These are phyloP conservation scores for Ascomycota sp. DNA, from an alignment of 2,329 filamentous ascomycete genomes.

Conservation along the genomic window DNA sequence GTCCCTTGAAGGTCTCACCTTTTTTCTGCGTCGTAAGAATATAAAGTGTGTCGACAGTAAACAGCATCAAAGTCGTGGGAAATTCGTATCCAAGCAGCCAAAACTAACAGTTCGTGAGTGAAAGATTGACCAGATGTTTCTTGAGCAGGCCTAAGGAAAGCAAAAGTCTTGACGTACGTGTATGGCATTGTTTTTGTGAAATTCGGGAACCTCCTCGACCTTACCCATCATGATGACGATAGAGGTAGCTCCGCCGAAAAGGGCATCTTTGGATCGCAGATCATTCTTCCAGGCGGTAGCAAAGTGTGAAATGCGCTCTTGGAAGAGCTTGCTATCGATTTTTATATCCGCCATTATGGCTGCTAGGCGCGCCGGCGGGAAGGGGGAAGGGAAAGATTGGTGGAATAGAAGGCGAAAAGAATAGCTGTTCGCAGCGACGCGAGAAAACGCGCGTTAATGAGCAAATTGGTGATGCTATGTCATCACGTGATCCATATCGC, in stretches of 20 bases:
- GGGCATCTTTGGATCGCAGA: conserved; percentile 65
- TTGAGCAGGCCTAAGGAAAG: too few relatives aligned
- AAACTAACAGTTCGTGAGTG: too few relatives aligned
- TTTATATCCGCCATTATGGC: conserved; percentile 60
- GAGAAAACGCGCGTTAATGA: conserved; percentile 21
- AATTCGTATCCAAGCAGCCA: conserved; percentile 99
- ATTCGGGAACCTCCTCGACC: conserved; percentile 68
- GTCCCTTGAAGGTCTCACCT: conserved; percentile 30
- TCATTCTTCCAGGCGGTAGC: conserved; percentile 90
- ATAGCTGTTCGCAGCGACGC: conserved; percentile 13
- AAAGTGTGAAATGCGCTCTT: conserved; percentile 76
- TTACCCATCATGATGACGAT: conserved; percentile 89
- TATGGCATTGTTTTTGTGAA: conserved; percentile 90
- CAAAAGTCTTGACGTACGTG: conserved; percentile 43
- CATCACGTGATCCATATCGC: conserved; percentile 14
- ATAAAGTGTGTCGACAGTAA: conserved; percentile 74
- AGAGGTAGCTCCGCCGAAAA: conserved; percentile 73
- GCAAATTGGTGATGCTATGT: conserved; percentile 16
- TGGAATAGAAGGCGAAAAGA: conserved; percentile 2
- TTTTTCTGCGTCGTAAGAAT: conserved; percentile 95
- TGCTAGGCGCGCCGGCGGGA: conserved; percentile 12
- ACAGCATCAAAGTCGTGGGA: conserved; percentile 80
- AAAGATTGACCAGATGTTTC: too few relatives aligned
- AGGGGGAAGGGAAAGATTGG: conserved; percentile 5
- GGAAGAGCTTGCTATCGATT: conserved; percentile 86